Evolutionary conservation across 2,329 filamentous ascomycete genomes (phyloP).

Genomic region (Colletotrichum nymphaeae): DNA sequence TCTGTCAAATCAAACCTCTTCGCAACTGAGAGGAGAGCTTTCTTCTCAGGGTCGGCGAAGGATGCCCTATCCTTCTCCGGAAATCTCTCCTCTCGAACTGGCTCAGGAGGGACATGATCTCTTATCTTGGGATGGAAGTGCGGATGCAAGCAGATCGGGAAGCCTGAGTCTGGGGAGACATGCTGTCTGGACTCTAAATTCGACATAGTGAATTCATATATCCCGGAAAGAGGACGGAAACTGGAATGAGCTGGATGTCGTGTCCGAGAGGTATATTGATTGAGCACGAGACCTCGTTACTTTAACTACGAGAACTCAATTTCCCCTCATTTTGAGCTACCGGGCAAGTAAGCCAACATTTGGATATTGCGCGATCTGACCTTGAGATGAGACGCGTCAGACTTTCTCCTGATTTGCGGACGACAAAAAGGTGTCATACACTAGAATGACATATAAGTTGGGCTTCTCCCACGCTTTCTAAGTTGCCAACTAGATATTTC

Average conservation of each 20-base stretch:
- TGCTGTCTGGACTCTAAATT: slow-evolving; percentile 58
- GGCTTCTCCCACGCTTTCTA: background rate
- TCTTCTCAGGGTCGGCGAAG: slow-evolving; percentile 58
- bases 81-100: slow-evolving; percentile 42
- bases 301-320: background rate
- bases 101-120: slow-evolving; percentile 52
- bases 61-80: slow-evolving; percentile 51
- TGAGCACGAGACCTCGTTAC: background rate
- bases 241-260: background rate
- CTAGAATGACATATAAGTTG: background rate
- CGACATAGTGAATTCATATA: slow-evolving; percentile 42
- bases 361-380: background rate
- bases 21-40: slow-evolving; percentile 52
- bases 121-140: slow-evolving; percentile 59
- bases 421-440: background rate
- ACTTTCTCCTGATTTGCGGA: background rate
- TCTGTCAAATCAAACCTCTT: slow-evolving; percentile 54
- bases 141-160: slow-evolving; percentile 57
- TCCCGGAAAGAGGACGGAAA: background rate
- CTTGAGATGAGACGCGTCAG: background rate
- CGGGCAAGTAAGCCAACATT: background rate
- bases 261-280: background rate
- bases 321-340: background rate
- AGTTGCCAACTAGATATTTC: background rate
- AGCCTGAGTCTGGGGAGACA: slow-evolving; percentile 60